Evolutionary conservation across 768 basidiomycete species (phyloP).

Genomic region (Kwoniella heveanensis): DNA sequence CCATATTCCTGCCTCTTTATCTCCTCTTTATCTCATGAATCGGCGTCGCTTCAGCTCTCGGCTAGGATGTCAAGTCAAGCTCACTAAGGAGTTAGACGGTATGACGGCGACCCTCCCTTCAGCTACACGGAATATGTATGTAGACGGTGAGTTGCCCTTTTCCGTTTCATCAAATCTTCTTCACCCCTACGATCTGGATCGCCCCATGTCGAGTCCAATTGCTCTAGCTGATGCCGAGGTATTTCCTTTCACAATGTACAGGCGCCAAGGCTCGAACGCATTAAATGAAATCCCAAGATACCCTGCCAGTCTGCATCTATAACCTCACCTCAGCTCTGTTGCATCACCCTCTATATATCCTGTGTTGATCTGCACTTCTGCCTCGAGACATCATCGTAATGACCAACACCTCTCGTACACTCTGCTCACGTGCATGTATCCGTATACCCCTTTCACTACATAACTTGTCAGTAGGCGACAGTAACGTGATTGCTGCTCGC

Average conservation of each 20-base stretch:
- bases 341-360: too few species aligned
- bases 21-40: too few species aligned
- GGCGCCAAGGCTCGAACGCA: conserved; percentile 29
- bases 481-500: too few species aligned
- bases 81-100: conserved; percentile 81
- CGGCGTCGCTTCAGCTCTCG: conserved; percentile 60
- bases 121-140: conserved; percentile 96
- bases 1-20: too few species aligned
- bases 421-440: neutral
- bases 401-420: too few species aligned
- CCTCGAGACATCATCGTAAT: too few species aligned
- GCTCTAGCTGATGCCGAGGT: neutral
- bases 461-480: too few species aligned
- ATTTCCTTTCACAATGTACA: neutral
- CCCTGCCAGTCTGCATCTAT: too few species aligned
- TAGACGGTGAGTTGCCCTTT: conserved; percentile 84
- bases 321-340: neutral
- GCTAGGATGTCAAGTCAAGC: conserved; percentile 62
- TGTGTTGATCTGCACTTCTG: too few species aligned
- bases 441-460: neutral
- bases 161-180: too few species aligned
- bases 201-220: neutral
- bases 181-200: neutral
- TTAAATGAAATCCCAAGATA: conserved; percentile 2
- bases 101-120: conserved; percentile 80